phyloP scores from a whole-genome alignment of 1,284 basidiomycete species.

The Pseudozyma sp. region DNA sequence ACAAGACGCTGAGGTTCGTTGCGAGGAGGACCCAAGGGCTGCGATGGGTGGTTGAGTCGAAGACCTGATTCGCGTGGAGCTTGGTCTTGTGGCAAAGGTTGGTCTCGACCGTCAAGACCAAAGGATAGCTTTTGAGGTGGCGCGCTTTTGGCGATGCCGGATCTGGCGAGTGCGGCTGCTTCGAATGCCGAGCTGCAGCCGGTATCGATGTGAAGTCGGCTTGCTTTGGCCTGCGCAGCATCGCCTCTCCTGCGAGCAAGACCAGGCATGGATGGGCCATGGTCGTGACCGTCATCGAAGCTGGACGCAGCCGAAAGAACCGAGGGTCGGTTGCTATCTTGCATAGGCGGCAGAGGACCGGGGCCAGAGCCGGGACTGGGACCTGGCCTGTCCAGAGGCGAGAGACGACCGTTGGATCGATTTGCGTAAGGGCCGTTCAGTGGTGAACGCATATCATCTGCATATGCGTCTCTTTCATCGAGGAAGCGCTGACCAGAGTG shows the following conservation, averaged over 20 bases:
- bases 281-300: slow-evolving; percentile 41
- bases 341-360: slow-evolving; percentile 42
- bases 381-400: slow-evolving; percentile 31
- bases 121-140: slow-evolving; percentile 64
- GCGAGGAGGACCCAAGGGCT: slow-evolving; percentile 16
- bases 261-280: slow-evolving; percentile 33
- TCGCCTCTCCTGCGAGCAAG: slow-evolving; percentile 64
- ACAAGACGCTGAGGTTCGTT: slow-evolving; percentile 40
- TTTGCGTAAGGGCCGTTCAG: slow-evolving; percentile 26
- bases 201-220: slow-evolving; percentile 60
- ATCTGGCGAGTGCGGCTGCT: slow-evolving; percentile 9
- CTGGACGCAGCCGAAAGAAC: slow-evolving; percentile 27
- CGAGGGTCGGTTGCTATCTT: slow-evolving; percentile 38
- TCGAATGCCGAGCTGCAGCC: slow-evolving; percentile 28
- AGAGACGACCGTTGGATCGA: slow-evolving; percentile 33
- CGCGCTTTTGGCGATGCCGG: slow-evolving; percentile 55
- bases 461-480: slow-evolving; percentile 39
- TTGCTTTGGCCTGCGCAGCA: slow-evolving; percentile 62
- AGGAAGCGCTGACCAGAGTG: slow-evolving; percentile 32
- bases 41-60: slow-evolving; percentile 20
- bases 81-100: slow-evolving; percentile 35
- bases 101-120: slow-evolving; percentile 35
- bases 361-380: slow-evolving; percentile 35
- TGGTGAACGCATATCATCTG: slow-evolving; percentile 42
- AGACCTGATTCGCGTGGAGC: slow-evolving; percentile 16